phyloP scores from a whole-genome alignment of 2,329 filamentous ascomycete genomes.

The Gyromitra esculenta region DNA sequence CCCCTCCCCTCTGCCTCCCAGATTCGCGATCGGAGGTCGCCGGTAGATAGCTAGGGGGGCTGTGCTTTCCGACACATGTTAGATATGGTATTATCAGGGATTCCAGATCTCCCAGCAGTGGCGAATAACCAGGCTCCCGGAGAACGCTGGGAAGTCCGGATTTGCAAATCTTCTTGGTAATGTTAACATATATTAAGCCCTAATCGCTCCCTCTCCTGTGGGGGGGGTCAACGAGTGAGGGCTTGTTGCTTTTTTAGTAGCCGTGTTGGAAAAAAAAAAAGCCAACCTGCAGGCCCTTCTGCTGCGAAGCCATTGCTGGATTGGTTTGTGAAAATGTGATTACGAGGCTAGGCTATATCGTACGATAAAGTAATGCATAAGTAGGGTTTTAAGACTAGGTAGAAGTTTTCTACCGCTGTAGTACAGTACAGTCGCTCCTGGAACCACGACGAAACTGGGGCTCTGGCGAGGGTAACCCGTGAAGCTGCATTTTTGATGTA shows the following conservation, averaged over 20 bases:
- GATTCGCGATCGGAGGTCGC: neutral
- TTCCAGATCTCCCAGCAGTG: neutral
- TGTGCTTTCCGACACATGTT: neutral
- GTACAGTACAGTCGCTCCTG: neutral
- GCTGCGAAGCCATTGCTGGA: neutral
- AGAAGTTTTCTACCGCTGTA: neutral
- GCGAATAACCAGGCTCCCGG: conserved; percentile 4
- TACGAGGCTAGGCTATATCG: neutral
- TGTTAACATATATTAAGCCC: neutral
- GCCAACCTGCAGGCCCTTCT: neutral
- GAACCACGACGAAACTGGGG: too few species aligned
- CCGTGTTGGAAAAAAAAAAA: neutral
- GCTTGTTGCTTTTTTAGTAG: neutral
- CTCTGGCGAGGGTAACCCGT: too few species aligned
- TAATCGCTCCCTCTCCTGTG: neutral
- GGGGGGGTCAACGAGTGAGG: neutral
- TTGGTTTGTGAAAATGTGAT: neutral
- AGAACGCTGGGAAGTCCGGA: neutral
- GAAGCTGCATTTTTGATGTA: too few species aligned
- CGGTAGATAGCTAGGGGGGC: too few species aligned
- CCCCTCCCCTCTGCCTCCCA: too few species aligned
- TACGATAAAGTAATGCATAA: neutral
- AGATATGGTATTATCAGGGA: neutral
- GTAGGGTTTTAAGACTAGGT: neutral
- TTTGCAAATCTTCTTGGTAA: neutral